phyloP scores from a whole-genome alignment of 805 yeast species.

The Alloascoidea africana region DNA sequence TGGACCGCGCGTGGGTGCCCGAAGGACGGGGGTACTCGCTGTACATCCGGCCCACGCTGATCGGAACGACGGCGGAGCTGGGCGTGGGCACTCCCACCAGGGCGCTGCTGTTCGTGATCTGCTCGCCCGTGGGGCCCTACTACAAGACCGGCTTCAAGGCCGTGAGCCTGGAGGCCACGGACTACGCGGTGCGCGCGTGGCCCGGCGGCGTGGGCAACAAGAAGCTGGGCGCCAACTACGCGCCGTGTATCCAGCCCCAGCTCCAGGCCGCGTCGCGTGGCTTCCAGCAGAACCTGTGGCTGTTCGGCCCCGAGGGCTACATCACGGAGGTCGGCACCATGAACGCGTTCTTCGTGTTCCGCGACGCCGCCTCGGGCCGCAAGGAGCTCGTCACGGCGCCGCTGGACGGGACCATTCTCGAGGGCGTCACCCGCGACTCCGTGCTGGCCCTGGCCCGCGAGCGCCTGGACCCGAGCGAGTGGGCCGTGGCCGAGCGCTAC shows the following conservation, averaged over 20 bases:
- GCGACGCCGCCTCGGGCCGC: constrained; percentile 60
- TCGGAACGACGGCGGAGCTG: constrained; percentile 79
- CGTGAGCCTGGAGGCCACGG: constrained; percentile 86
- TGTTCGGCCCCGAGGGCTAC: constrained; percentile 76
- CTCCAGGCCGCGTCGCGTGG: constrained; percentile 83
- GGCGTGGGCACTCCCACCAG: constrained; percentile 77
- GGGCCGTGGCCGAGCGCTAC: constrained; percentile 77
- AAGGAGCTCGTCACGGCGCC: constrained; percentile 94
- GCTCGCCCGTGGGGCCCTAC: constrained; percentile 96
- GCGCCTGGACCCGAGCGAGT: constrained; percentile 57
- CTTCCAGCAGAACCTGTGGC: constrained; percentile 92
- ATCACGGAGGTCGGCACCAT: constrained; percentile 97
- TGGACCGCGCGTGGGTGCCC: constrained; percentile 74
- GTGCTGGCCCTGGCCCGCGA: constrained; percentile 63
- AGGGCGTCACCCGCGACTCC: constrained; percentile 94
- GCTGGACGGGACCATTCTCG: constrained; percentile 90
- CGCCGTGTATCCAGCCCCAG: constrained; percentile 89
- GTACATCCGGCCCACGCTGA: constrained; percentile 88
- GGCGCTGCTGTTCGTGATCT: constrained; percentile 75
- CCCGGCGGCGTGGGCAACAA: constrained; percentile 97
- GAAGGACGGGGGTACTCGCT: constrained; percentile 77
- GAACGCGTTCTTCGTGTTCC: constrained; percentile 85
- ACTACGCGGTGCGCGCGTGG: constrained; percentile 96
- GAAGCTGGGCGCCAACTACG: constrained; percentile 95
- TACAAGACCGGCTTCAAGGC: constrained; percentile 93